Conservation (phyloP, 2,329 filamentous ascomycete genomes). For the Xylaria sp. region DNA sequence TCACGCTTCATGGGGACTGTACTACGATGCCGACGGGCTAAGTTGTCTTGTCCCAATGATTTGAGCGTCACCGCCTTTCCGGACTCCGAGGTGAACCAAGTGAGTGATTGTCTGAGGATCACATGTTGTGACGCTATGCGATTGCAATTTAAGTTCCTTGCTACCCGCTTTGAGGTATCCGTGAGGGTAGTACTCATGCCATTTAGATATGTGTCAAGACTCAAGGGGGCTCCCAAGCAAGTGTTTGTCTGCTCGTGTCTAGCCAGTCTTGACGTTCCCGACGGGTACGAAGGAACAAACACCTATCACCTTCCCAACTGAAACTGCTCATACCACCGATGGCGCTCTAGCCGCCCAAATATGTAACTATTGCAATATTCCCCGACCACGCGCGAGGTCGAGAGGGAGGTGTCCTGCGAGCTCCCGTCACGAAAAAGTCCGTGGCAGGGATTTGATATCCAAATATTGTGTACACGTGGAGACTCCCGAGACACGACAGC, state of each 20-base stretch:
- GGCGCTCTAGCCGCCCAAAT: not conserved
- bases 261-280: conserved; percentile 4
- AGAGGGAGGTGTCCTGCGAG: conserved; percentile 25
- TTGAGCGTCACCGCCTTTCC: conserved; percentile 40
- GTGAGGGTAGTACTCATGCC: not conserved
- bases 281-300: conserved; percentile 26
- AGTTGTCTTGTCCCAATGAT: conserved; percentile 18
- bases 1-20: conserved; percentile 19
- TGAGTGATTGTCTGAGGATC: conserved; percentile 1
- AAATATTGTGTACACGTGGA: conserved; percentile 38
- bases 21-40: conserved; percentile 19
- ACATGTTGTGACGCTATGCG: not conserved
- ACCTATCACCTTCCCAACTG: not conserved
- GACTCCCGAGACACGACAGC: conserved; percentile 34
- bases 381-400: conserved; percentile 3
- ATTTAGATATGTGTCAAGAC: not conserved
- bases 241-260: conserved; percentile 23
- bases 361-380: conserved; percentile 6
- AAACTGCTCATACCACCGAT: conserved; percentile 17
- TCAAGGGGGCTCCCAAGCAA: not conserved
- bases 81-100: conserved; percentile 39
- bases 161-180: not conserved
- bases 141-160: not conserved
- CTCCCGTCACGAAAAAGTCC: conserved; percentile 20
- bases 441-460: conserved; percentile 15